Evolutionary conservation across 1,139 yeast species (phyloP), one percentile per base, ranked within the genome.

Genomic region (Geotrichum restrictum): DNA sequence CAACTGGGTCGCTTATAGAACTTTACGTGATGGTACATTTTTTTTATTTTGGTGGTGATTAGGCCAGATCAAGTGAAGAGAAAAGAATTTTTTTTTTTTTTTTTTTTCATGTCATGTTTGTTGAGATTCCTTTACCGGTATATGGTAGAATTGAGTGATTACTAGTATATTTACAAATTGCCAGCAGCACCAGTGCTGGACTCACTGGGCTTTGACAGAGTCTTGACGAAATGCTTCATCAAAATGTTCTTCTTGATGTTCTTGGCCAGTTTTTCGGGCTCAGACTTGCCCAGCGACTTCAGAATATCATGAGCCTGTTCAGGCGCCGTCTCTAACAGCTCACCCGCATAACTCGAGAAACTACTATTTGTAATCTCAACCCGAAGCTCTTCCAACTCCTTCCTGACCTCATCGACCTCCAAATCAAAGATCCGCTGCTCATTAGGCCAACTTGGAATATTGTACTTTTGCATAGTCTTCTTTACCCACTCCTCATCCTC

Each of bases 401-500:
- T 43, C 41, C 62, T 61, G 18, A 68, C 56, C 31, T 48, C 46
- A 19, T 59, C 57, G 27, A 66, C 53, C 37, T 68, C 67, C 44
- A 70, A 60, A 38, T 60, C 49, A 32, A 66, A 59, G n/a, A 62
- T 40, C n/a, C 49, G 57, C 32, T 57, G 60, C 47, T 56, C 59
- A 19, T 60, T 60, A 60, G 74, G 78, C 34, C 89, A 87, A 53
- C 81, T 72, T 45, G 73, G 69, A 52, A 85, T 78, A 44, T 79
- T 78, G 64, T 85, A 63, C 59, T 75, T 72, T 45, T 68, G 63
- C 62, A 72, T 74, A 58, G 84, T 53, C 14, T 24, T 24, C 11
- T 33, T 14, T 14, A 53, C 49, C 41, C 49, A 16, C 48, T 52
- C 38, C 37, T 43, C 24, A 27, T 52, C 52, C 27, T 52, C 55